phyloP scores from a whole-genome alignment of 371 early-diverging fungal species.

The Umbelopsis sp. region DNA sequence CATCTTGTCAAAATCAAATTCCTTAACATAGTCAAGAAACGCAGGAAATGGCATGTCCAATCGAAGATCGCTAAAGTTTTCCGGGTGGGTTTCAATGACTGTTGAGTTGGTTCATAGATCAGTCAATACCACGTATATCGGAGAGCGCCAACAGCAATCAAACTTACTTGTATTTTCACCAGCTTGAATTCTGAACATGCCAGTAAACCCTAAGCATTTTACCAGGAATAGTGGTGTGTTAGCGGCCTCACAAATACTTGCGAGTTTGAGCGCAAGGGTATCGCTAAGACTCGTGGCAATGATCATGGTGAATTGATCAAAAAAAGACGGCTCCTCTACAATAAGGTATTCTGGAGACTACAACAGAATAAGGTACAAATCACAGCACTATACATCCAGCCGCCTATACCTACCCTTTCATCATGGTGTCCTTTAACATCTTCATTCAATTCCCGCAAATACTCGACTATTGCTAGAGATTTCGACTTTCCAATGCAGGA shows the following conservation, averaged over 20 bases:
- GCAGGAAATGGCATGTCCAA: slow-evolving; percentile 81
- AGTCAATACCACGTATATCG: too few species aligned
- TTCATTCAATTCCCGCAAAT: slow-evolving; percentile 87
- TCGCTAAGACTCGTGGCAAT: slow-evolving; percentile 72
- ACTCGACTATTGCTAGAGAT: slow-evolving; percentile 63
- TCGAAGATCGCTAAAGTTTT: slow-evolving; percentile 77
- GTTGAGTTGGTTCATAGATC: background rate
- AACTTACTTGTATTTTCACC: slow-evolving; percentile 76
- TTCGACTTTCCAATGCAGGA: slow-evolving; percentile 66
- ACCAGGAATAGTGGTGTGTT: slow-evolving; percentile 73
- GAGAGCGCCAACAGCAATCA: background rate
- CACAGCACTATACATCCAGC: background rate
- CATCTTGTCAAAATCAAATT: slow-evolving; percentile 66
- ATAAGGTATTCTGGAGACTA: slow-evolving; percentile 47
- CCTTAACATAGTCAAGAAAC: slow-evolving; percentile 59
- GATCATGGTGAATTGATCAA: slow-evolving; percentile 73
- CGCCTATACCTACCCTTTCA: slow-evolving; percentile 41
- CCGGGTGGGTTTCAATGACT: slow-evolving; percentile 93
- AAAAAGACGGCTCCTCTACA: slow-evolving; percentile 59
- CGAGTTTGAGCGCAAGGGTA: slow-evolving; percentile 55
- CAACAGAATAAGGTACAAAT: background rate
- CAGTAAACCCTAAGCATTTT: slow-evolving; percentile 73
- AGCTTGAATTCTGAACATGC: slow-evolving; percentile 67
- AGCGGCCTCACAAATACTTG: slow-evolving; percentile 60
- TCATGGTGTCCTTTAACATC: slow-evolving; percentile 71